A percentile compares a stretch with the other conserved stretches of the same genome.
phyloP scores from a whole-genome alignment of 2,329 filamentous ascomycete species.

The Ceratocystis eucalypticola region DNA sequence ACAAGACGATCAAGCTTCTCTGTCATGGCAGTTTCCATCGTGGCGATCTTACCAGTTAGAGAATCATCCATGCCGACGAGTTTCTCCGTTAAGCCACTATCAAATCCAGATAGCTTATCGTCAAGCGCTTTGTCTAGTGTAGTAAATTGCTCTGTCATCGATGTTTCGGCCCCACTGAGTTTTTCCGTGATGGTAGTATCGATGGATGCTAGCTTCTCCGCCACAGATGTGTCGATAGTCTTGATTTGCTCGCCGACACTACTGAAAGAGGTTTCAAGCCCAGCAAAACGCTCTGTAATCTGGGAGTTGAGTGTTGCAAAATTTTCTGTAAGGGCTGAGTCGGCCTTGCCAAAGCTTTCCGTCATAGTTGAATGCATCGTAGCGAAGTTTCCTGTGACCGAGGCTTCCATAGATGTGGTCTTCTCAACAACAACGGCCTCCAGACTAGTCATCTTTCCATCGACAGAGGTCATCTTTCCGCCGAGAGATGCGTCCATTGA shows the following conservation, averaged over 20 bases:
- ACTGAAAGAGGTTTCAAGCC: conserved; percentile 14
- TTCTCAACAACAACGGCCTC: conserved; percentile 16
- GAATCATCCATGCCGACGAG: conserved; percentile 18
- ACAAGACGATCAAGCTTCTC: conserved; percentile 40
- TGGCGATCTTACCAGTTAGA: conserved; percentile 11
- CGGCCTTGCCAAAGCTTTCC: conserved; percentile 14
- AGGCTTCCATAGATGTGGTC: conserved; percentile 12
- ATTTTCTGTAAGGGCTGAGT: conserved; percentile 17
- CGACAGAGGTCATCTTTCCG: conserved; percentile 14
- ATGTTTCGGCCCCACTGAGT: conserved; percentile 8
- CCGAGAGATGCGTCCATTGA: neutral
- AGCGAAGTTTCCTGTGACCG: conserved; percentile 17
- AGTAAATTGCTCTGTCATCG: conserved; percentile 15
- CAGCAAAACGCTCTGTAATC: conserved; percentile 10
- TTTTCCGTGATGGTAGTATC: conserved; percentile 10
- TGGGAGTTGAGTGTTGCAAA: conserved; percentile 19
- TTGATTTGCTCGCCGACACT: conserved; percentile 11
- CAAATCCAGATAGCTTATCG: conserved; percentile 12
- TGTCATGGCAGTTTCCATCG: conserved; percentile 7
- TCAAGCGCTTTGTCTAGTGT: conserved; percentile 15
- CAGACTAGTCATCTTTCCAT: conserved; percentile 15
- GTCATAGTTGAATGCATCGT: conserved; percentile 18
- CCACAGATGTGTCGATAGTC: neutral
- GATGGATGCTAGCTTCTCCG: conserved; percentile 12
- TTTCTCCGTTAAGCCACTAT: conserved; percentile 14